Base-by-base conservation (phyloP, 768 basidiomycete species). In the Trametes punicea region DNA sequence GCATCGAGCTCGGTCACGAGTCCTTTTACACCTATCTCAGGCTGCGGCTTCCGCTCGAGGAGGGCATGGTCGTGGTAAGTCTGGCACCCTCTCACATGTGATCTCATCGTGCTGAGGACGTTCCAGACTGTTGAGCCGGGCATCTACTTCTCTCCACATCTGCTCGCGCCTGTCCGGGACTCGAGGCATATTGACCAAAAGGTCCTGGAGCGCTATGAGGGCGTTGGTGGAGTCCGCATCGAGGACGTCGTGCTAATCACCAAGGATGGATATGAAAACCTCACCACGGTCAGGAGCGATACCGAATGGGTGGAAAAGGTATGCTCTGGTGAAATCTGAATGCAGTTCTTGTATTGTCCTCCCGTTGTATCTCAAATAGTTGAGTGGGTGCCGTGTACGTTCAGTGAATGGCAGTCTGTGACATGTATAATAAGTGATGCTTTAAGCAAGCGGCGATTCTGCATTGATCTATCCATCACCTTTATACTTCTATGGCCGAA, bases 231-330 rank as follows among this genome's bases (percentile, higher is more conserved):
- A 0, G 88, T 98, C 2, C 75, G 95, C 47, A 95, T 98, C 60
- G 96, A 98, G 70, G 96, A 98, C 68, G 93, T 89, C 26, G 80
- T 98, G 3, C 70, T 90, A 6, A 84, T 99, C 59, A 92, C 84
- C 9, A 70, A 76, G 55, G 75, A 78, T 11, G 90, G 90, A 6
- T 82, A 79, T 63, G 85, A 93, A 74, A 96, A 94, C 71, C 65
- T 97, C 59, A 97, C 96, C 0, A 88, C 85, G 6, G 89, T 92
- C 9, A 81, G 76, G 52, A 93, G 93, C 67, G 92, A 91, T 54
- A 80, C 87, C 3, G 83, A 78, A 2, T 93, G 90, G 84, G 65
- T 98, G 7, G 96, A 98, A 69, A 77, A 71, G 2, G 77, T 95
- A 1, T 94, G 91, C 65, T 87, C 88, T 30, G 93, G 93, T 16